Evolutionary conservation across 106 monocot species (phyloP), one percentile per base, ranked within the genome.

Genomic region (Amphibolis antarctica): DNA sequence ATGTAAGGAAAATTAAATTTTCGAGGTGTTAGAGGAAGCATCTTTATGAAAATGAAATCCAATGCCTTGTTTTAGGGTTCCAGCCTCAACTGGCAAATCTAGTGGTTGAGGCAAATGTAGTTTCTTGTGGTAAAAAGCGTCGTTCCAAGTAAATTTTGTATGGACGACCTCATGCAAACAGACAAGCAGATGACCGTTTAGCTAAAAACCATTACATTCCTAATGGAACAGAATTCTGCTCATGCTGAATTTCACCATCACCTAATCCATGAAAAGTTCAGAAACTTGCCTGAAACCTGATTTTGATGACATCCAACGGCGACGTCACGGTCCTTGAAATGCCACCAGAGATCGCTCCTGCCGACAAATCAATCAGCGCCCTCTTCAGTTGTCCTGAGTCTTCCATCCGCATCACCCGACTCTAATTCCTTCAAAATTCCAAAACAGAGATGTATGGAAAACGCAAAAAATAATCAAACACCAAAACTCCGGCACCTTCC

Each of bases 221-320:
- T n/a, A n/a, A n/a, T n/a, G n/a, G n/a, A n/a, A n/a, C n/a, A n/a
- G n/a, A n/a, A n/a, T n/a, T n/a, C n/a, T n/a, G n/a, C n/a, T n/a
- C n/a, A n/a, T n/a, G n/a, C n/a, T n/a, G n/a, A n/a, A n/a, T n/a
- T n/a, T n/a, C n/a, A n/a, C n/a, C n/a, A n/a, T n/a, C n/a, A 20
- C 50, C 5, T 5, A 51, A 51, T 20, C 19, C 17, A 51, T n/a
- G 20, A 17, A 9, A 31, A 60, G 44, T 42, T 15, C 12, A 26
- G 5, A 36, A 22, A 18, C 53, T 14, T 23, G 85, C 94, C 94
- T 94, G 94, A 66, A 94, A 94, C 44, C 94, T 72, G 61, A 94
- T 94, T 71, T 94, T 94, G 75, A 94, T 94, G 31, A 94, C 94
- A 49, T 94, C 94, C 43, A 94, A 70, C 60, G 94, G 94, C 26